These are phyloP conservation scores for Pseudonectria foliicola DNA, from an alignment of 2,329 filamentous ascomycete genomes.

Conservation along the genomic window DNA sequence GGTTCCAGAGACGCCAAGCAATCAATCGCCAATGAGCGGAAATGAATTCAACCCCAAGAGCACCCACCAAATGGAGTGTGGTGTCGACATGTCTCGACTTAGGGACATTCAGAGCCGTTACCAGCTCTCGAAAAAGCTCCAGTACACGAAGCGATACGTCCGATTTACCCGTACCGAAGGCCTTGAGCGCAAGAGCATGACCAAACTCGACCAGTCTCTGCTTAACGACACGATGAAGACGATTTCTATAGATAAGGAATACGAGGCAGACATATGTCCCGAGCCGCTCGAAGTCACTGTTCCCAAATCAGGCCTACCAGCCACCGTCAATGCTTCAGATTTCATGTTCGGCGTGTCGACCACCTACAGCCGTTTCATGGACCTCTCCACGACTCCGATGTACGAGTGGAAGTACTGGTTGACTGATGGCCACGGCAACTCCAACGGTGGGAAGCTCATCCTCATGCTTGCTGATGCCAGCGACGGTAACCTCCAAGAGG, in stretches of 20 bases:
- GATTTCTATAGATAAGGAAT: conserved; percentile 39
- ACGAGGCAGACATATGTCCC: conserved; percentile 36
- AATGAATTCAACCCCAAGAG: conserved; percentile 9
- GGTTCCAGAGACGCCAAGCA: conserved; percentile 16
- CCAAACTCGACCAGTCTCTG: conserved; percentile 41
- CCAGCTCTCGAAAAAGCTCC: conserved; percentile 41
- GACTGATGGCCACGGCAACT: conserved; percentile 46
- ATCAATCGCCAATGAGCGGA: conserved; percentile 9
- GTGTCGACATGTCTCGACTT: conserved; percentile 40
- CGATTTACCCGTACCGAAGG: conserved; percentile 41
- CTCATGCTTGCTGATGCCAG: conserved; percentile 47
- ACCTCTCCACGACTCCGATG: conserved; percentile 43
- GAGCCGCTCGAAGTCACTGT: conserved; percentile 46
- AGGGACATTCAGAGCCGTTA: conserved; percentile 39
- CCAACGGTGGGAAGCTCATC: conserved; percentile 50
- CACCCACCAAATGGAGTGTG: conserved; percentile 40
- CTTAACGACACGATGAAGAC: conserved; percentile 41
- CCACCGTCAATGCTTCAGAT: conserved; percentile 45
- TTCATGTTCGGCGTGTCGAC: conserved; percentile 55
- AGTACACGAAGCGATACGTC: conserved; percentile 51
- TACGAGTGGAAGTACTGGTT: conserved; percentile 56
- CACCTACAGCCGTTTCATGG: conserved; percentile 47
- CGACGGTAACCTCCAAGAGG: conserved; percentile 43
- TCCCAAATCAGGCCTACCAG: conserved; percentile 41
- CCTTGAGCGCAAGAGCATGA: conserved; percentile 43